Evolutionary conservation across 75 land plant species (phyloP).

Genomic region (Pinus tabuliformis): DNA sequence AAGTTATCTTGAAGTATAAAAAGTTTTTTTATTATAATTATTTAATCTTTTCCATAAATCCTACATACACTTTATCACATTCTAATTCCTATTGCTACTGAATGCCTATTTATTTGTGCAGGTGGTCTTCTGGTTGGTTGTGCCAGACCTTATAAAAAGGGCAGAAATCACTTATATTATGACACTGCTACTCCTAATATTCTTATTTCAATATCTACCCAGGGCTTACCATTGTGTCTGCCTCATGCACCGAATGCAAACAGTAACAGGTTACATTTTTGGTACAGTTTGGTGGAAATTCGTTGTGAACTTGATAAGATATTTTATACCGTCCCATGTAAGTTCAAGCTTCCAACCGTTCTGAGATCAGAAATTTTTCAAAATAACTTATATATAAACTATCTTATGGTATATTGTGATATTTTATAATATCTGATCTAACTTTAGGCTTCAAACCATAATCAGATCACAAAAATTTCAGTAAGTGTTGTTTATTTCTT

Average conservation of each 20-base stretch:
- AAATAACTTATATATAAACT: neutral
- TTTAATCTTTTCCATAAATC: no score
- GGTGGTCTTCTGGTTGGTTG: conserved; percentile 64
- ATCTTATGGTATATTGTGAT: neutral
- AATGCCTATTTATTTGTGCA: conserved; percentile 42
- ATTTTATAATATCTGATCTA: no score
- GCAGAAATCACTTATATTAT: conserved; percentile 16
- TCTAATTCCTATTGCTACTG: no score
- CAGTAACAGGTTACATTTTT: conserved; percentile 85
- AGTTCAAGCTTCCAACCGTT: neutral
- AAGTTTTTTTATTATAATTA: no score
- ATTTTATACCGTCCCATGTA: conserved; percentile 93
- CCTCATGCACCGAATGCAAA: conserved; percentile 72
- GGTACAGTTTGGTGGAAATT: conserved; percentile 95
- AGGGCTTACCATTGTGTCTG: conserved; percentile 70
- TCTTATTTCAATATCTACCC: conserved; percentile 45
- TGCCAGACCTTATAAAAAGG: conserved; percentile 63
- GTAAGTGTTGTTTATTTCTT: no score
- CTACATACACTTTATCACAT: no score
- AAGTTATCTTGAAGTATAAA: no score
- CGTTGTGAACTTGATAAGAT: conserved; percentile 76
- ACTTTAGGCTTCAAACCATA: no score
- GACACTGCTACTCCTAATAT: no score
- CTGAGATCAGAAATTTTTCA: neutral
- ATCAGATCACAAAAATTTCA: no score